A percentile compares a stretch with the other conserved stretches of the same genome.
phyloP scores from a whole-genome alignment of 345 rosid species.

The Citrus maxima region DNA sequence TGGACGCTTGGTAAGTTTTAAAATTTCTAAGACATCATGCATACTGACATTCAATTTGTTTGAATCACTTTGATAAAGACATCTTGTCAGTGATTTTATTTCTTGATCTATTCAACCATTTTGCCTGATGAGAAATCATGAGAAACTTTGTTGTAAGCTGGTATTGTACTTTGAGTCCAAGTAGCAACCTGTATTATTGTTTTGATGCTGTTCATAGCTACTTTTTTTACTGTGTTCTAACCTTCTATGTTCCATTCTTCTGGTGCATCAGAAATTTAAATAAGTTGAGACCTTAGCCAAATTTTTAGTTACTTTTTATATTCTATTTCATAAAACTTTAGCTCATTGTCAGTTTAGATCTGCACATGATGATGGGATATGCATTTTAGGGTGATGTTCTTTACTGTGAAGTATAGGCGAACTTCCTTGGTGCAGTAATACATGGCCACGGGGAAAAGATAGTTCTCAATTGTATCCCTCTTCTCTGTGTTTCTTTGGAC shows the following conservation, averaged over 20 bases:
- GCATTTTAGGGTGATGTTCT: neutral
- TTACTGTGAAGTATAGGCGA: neutral
- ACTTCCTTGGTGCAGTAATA: neutral
- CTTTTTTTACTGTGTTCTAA: neutral
- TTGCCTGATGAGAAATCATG: constrained; percentile 9
- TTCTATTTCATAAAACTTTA: neutral
- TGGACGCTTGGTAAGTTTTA: constrained; percentile 82
- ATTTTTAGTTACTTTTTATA: neutral
- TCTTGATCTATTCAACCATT: constrained; percentile 11
- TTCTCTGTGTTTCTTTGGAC: neutral
- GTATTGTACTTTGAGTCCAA: neutral
- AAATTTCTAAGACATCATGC: constrained; percentile 7
- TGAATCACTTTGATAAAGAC: constrained; percentile 9
- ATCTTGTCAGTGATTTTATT: constrained; percentile 2
- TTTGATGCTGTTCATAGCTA: constrained; percentile 1
- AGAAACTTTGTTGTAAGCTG: neutral
- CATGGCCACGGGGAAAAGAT: neutral
- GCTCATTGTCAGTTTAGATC: neutral
- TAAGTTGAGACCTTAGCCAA: neutral
- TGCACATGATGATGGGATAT: neutral
- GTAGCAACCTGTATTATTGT: neutral
- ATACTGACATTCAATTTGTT: constrained; percentile 9
- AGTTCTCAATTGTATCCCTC: neutral
- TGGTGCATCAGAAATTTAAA: constrained; percentile 8
- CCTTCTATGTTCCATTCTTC: neutral